Evolutionary conservation across 2,329 filamentous ascomycete species (phyloP).

Genomic region (Trichoderma endophyticum): DNA sequence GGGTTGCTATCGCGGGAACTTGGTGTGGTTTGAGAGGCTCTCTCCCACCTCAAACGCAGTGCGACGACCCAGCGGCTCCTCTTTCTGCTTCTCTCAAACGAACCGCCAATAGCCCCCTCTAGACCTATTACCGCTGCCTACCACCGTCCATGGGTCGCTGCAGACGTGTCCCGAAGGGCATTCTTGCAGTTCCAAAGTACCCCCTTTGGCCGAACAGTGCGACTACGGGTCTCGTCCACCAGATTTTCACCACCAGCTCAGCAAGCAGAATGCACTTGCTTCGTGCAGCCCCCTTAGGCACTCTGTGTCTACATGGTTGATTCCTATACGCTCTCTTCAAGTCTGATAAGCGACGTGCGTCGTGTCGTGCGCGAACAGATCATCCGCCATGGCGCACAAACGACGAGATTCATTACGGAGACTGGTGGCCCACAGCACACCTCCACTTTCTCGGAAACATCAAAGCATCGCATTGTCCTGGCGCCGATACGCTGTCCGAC

Average conservation of each 20-base stretch:
- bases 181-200: slow-evolving; percentile 16
- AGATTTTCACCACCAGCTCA: slow-evolving; percentile 14
- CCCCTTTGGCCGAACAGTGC: slow-evolving; percentile 13
- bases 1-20: slow-evolving; percentile 10
- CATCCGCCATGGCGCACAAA: slow-evolving; percentile 10
- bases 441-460: slow-evolving; percentile 16
- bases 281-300: slow-evolving; percentile 16
- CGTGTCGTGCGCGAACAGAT: slow-evolving; percentile 10
- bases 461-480: slow-evolving; percentile 12
- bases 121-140: background rate
- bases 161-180: slow-evolving; percentile 13
- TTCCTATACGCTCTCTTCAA: slow-evolving; percentile 2
- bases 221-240: background rate
- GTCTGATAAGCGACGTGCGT: slow-evolving; percentile 17
- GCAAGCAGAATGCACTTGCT: background rate
- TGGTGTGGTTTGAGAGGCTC: slow-evolving; percentile 7
- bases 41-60: slow-evolving; percentile 17
- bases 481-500: background rate
- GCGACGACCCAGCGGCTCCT: slow-evolving; percentile 16
- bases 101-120: slow-evolving; percentile 8
- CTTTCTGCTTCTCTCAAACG: slow-evolving; percentile 11
- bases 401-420: slow-evolving; percentile 17
- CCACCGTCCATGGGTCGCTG: slow-evolving; percentile 2
- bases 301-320: slow-evolving; percentile 4
- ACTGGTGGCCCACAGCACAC: slow-evolving; percentile 12